These are phyloP conservation scores for Prunus persica DNA, from an alignment of 306 rosid species.

Conservation along the genomic window Prunus_persica_NCBIv2 NC_034014.1:24071501-24072000, in stretches of 20 bases:
- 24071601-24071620: not conserved
- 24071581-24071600: not conserved
- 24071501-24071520: too few relatives aligned
- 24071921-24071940: not conserved
- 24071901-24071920: conserved; percentile 18
- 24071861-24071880: not conserved
- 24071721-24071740: not conserved
- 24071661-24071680: not conserved
- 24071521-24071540: too few relatives aligned
- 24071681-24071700: not conserved
- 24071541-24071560: too few relatives aligned
- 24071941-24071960: too few relatives aligned
- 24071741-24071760: not conserved
- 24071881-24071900: not conserved
- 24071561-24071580: too few relatives aligned
- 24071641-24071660: not conserved
- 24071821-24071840: not conserved
- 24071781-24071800: not conserved
- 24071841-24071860: too few relatives aligned
- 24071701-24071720: not conserved
- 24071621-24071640: not conserved
- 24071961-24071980: too few relatives aligned
- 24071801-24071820: not conserved
- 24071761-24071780: conserved; percentile 1
- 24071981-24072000: not conserved